Evolutionary conservation across 805 yeast species (phyloP).

Genomic region (Komagataella phaffii): DNA sequence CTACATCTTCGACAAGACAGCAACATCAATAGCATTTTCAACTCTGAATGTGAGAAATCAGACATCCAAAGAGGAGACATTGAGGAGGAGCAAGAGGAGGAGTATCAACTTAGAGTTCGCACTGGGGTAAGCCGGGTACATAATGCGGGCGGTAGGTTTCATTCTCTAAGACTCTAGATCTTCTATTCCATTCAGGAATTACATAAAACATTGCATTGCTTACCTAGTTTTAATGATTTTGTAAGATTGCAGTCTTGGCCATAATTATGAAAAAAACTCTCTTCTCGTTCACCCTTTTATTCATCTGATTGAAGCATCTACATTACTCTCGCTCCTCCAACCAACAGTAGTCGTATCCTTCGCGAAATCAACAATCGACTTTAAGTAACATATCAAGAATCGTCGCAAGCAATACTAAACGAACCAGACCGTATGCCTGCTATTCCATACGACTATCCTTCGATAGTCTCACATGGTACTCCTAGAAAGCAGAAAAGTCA

Average conservation of each 20-base stretch:
- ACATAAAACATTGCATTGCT: neutral
- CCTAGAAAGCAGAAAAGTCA: slow-evolving; percentile 12
- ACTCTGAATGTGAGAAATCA: slow-evolving; percentile 1
- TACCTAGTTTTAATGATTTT: neutral
- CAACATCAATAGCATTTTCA: slow-evolving; percentile 5
- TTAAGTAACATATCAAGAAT: neutral
- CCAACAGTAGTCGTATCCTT: neutral
- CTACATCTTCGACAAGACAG: neutral
- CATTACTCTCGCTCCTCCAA: neutral
- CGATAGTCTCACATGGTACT: slow-evolving; percentile 12
- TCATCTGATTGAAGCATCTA: neutral
- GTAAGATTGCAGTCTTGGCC: neutral
- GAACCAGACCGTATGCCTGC: neutral
- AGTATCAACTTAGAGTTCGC: slow-evolving; percentile 26
- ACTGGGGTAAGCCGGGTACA: slow-evolving; percentile 27
- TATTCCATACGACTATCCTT: slow-evolving; percentile 7
- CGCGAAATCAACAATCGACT: neutral
- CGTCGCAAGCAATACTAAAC: neutral
- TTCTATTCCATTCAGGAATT: neutral
- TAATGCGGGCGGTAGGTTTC: slow-evolving; percentile 22
- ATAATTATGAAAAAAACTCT: too few relatives aligned
- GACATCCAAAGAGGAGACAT: neutral
- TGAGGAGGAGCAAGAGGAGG: slow-evolving; percentile 19
- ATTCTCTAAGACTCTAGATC: slow-evolving; percentile 11
- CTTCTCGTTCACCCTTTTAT: too few relatives aligned